Evolutionary conservation across 2,329 filamentous ascomycete genomes (phyloP).

Genomic region (Clonostachys sp.): DNA sequence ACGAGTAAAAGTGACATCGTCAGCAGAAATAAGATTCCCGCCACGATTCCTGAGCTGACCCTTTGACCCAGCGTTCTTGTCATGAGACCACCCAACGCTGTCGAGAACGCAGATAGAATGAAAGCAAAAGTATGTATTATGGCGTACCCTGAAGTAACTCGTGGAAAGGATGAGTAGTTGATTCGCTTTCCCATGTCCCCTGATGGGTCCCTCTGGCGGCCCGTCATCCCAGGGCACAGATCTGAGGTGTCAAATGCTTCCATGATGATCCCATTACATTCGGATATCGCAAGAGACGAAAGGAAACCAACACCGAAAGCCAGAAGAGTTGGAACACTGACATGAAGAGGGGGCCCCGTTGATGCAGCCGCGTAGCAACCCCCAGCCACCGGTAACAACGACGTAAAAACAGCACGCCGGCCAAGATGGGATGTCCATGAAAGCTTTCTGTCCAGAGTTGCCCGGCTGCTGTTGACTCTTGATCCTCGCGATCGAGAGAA

Average conservation of each 20-base stretch:
- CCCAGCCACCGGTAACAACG: slow-evolving; percentile 62
- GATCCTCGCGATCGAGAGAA: slow-evolving; percentile 62
- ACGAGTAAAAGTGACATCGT: slow-evolving; percentile 59
- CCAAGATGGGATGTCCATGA: slow-evolving; percentile 70
- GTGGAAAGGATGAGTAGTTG: slow-evolving; percentile 73
- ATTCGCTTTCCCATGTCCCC: slow-evolving; percentile 41
- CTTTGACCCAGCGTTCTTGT: slow-evolving; percentile 64
- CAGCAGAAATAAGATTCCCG: slow-evolving; percentile 60
- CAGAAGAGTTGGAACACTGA: slow-evolving; percentile 61
- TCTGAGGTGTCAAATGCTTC: slow-evolving; percentile 80
- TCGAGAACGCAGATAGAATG: slow-evolving; percentile 63
- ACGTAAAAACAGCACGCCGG: slow-evolving; percentile 62
- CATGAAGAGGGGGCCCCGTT: slow-evolving; percentile 53
- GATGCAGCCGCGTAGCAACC: slow-evolving; percentile 65
- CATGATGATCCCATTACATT: slow-evolving; percentile 76
- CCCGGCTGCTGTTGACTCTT: slow-evolving; percentile 58
- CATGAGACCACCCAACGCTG: slow-evolving; percentile 62
- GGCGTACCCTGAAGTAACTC: slow-evolving; percentile 68
- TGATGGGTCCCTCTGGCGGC: slow-evolving; percentile 38
- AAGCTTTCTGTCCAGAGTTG: slow-evolving; percentile 59
- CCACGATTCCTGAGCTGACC: slow-evolving; percentile 63
- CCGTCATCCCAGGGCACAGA: slow-evolving; percentile 66
- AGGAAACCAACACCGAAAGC: slow-evolving; percentile 65
- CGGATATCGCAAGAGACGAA: slow-evolving; percentile 67
- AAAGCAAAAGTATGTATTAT: slow-evolving; percentile 67